Evolutionary conservation across 2,329 filamentous ascomycete species (phyloP).

Genomic region (Fusarium caatingaense): DNA sequence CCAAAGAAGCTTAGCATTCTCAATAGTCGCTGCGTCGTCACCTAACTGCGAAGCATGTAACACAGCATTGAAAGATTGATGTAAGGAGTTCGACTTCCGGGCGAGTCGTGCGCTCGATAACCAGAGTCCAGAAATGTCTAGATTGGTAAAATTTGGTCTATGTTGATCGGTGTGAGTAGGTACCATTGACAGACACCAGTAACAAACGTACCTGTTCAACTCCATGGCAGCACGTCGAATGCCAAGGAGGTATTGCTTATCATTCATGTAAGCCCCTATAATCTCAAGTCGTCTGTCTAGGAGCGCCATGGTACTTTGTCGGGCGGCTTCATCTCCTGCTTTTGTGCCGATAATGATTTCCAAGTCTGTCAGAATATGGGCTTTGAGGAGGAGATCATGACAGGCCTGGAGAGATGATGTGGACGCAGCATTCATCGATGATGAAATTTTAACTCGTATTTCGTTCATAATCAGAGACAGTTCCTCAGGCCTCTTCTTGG

Average conservation of each 20-base stretch:
- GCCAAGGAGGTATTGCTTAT: conserved; percentile 94
- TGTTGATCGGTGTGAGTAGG: conserved; percentile 7
- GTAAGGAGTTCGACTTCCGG: conserved; percentile 83
- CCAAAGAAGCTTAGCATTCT: conserved; percentile 93
- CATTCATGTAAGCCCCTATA: conserved; percentile 86
- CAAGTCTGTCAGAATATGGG: conserved; percentile 89
- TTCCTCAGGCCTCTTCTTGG: conserved; percentile 60
- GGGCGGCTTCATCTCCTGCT: conserved; percentile 56
- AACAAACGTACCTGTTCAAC: conserved; percentile 68
- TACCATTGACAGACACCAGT: neutral
- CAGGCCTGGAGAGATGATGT: conserved; percentile 86
- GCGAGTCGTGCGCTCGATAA: conserved; percentile 86
- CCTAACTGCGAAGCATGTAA: conserved; percentile 87
- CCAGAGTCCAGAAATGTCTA: conserved; percentile 87
- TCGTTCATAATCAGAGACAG: conserved; percentile 69
- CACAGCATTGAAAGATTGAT: conserved; percentile 93
- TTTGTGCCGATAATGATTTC: conserved; percentile 75
- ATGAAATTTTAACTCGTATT: conserved; percentile 77
- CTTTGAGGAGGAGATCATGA: conserved; percentile 84
- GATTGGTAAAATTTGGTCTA: conserved; percentile 71
- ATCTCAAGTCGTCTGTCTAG: conserved; percentile 85
- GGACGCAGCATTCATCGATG: conserved; percentile 78
- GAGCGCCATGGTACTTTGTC: conserved; percentile 48
- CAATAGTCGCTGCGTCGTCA: conserved; percentile 89
- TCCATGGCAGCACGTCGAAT: conserved; percentile 90